Percentiles rank a stretch among this genome's conserved stretches.
Conservation (phyloP, 768 basidiomycete species). For the Rhodocollybia butyracea region DNA sequence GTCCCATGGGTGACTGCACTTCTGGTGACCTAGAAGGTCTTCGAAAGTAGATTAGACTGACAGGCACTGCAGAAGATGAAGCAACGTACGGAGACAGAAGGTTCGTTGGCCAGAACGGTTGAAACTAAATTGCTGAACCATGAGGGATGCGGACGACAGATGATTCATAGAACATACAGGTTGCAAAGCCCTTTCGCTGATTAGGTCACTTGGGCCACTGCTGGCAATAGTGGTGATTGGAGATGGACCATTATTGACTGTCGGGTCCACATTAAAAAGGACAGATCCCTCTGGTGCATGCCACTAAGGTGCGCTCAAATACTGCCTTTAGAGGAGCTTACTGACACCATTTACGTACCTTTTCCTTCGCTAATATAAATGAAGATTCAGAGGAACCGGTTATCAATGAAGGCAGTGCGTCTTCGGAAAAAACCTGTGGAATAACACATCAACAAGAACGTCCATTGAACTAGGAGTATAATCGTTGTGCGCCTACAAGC, state of each 20-base stretch:
- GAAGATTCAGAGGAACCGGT: neutral
- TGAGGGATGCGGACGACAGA: neutral
- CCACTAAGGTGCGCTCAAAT: no score
- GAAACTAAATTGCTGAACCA: neutral
- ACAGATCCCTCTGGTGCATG: no score
- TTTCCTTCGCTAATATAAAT: neutral
- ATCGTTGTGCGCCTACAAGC: neutral
- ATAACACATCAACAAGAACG: no score
- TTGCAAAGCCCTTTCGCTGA: neutral
- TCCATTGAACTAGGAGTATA: neutral
- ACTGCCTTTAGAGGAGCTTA: no score
- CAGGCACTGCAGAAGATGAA: neutral
- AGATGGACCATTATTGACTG: no score
- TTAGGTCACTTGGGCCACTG: no score
- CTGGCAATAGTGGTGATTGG: no score
- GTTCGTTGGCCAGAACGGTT: neutral
- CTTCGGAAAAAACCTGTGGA: neutral
- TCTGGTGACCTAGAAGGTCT: conserved; percentile 1
- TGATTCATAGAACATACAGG: neutral
- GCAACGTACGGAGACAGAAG: neutral
- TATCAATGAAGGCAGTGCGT: neutral
- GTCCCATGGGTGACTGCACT: neutral
- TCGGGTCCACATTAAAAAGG: no score
- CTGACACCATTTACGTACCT: neutral
- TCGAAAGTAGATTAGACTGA: no score